Evolutionary conservation across 2,329 filamentous ascomycete species (phyloP).

Genomic region (Trichoderma guizhouense): DNA sequence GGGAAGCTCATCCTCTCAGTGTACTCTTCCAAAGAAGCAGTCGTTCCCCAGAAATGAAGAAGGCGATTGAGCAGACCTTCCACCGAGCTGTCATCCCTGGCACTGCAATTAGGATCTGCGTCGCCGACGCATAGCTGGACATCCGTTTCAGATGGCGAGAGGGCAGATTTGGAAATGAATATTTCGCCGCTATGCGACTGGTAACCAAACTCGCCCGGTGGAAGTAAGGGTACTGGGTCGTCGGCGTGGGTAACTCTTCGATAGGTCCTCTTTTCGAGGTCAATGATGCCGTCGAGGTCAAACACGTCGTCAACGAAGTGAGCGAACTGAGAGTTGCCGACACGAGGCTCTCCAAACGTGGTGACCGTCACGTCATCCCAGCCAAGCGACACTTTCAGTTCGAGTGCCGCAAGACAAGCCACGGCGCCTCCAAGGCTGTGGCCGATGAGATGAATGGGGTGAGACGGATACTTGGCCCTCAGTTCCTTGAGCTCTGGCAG

Average conservation of each 20-base stretch:
- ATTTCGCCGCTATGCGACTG: slow-evolving; percentile 81
- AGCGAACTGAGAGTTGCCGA: slow-evolving; percentile 57
- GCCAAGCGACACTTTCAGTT: slow-evolving; percentile 68
- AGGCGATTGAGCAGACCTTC: slow-evolving; percentile 28
- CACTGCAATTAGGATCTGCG: slow-evolving; percentile 68
- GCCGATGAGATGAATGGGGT: slow-evolving; percentile 75
- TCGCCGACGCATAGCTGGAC: slow-evolving; percentile 69
- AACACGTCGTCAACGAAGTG: slow-evolving; percentile 55
- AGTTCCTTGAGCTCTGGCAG: slow-evolving; percentile 63
- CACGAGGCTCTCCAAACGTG: slow-evolving; percentile 84
- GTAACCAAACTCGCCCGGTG: slow-evolving; percentile 85
- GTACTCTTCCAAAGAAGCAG: slow-evolving; percentile 26
- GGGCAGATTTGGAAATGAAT: slow-evolving; percentile 68
- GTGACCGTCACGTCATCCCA: slow-evolving; percentile 74
- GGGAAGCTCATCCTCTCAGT: slow-evolving; percentile 47
- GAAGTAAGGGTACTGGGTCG: slow-evolving; percentile 86
- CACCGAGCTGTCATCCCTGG: slow-evolving; percentile 48
- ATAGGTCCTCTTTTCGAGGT: slow-evolving; percentile 47
- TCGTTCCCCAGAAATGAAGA: slow-evolving; percentile 25
- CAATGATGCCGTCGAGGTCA: slow-evolving; percentile 35
- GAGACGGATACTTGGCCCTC: slow-evolving; percentile 60
- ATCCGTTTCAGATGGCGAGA: slow-evolving; percentile 67
- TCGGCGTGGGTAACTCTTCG: slow-evolving; percentile 79
- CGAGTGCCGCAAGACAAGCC: slow-evolving; percentile 79
- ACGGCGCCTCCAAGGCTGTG: slow-evolving; percentile 93